These are phyloP conservation scores for Penicillium sp. DNA, from an alignment of 2,329 filamentous ascomycete genomes.

Conservation along the genomic window DNA sequence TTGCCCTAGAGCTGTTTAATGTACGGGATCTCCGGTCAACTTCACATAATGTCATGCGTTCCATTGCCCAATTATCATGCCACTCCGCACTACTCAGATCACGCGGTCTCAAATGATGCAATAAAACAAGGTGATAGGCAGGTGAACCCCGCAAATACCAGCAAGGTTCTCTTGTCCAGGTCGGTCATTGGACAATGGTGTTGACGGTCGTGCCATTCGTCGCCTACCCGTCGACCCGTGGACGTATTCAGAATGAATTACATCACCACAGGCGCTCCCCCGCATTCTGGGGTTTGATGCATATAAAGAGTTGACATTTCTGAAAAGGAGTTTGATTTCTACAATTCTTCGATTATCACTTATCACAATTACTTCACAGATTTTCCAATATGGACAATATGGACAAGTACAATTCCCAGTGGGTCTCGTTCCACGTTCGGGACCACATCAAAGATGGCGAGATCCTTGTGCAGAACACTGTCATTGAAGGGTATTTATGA, in stretches of 20 bases:
- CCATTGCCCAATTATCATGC: constrained; percentile 1
- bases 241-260: constrained; percentile 1
- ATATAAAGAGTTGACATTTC: not conserved
- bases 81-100: not conserved
- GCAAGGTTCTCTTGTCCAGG: not conserved
- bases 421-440: constrained; percentile 26
- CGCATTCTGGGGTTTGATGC: constrained; percentile 1
- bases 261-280: constrained; percentile 3
- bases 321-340: not conserved
- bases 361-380: not conserved
- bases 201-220: not conserved
- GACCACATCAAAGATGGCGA: constrained; percentile 23
- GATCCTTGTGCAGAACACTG: constrained; percentile 21
- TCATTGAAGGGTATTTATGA: constrained; percentile 23
- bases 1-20: not conserved
- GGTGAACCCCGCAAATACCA: not conserved
- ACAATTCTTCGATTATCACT: not conserved
- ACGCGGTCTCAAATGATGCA: not conserved
- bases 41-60: not conserved
- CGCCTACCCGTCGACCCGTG: not conserved
- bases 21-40: not conserved
- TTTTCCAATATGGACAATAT: constrained; percentile 2
- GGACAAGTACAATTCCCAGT: constrained; percentile 23
- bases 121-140: not conserved
- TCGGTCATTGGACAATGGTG: not conserved